Percentiles rank a stretch among this genome's conserved stretches.
Conservation (phyloP, 371 early-diverging fungal genomes). For the Mortierella sp. region DNA sequence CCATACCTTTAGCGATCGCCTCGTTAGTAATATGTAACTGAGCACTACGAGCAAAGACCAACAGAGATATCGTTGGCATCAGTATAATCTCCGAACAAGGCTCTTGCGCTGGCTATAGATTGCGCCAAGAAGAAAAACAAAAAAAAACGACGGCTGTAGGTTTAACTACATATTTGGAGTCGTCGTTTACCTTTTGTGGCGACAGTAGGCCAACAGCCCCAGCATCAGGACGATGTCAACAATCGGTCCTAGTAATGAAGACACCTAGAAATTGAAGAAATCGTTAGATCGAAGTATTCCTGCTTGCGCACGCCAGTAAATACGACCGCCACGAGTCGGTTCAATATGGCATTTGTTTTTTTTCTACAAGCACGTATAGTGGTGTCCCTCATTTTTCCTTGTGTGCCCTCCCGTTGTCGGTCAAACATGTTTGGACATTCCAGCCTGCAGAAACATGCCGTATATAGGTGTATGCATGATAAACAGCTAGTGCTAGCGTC, state of each 20-base stretch:
- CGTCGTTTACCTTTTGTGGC: slow-evolving; percentile 41
- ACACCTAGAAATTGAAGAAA: slow-evolving; percentile 27
- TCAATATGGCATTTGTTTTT: too few species aligned
- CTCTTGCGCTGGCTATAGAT: too few species aligned
- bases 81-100: neutral
- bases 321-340: too few species aligned
- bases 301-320: too few species aligned
- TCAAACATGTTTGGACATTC: too few species aligned
- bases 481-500: neutral
- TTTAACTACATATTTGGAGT: neutral
- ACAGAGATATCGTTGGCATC: neutral
- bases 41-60: slow-evolving; percentile 22
- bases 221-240: slow-evolving; percentile 53
- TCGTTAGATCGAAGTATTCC: too few species aligned
- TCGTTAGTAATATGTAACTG: slow-evolving; percentile 50
- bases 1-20: slow-evolving; percentile 50
- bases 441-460: too few species aligned
- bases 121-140: too few species aligned
- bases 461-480: too few species aligned
- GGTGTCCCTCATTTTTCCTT: too few species aligned
- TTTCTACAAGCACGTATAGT: too few species aligned
- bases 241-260: slow-evolving; percentile 44
- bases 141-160: slow-evolving; percentile 2
- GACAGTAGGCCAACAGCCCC: slow-evolving; percentile 49
- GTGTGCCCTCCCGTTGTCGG: too few species aligned